These are phyloP conservation scores for Pichia inconspicua DNA, from an alignment of 1,139 yeast species.

Conservation along the genomic window DNA sequence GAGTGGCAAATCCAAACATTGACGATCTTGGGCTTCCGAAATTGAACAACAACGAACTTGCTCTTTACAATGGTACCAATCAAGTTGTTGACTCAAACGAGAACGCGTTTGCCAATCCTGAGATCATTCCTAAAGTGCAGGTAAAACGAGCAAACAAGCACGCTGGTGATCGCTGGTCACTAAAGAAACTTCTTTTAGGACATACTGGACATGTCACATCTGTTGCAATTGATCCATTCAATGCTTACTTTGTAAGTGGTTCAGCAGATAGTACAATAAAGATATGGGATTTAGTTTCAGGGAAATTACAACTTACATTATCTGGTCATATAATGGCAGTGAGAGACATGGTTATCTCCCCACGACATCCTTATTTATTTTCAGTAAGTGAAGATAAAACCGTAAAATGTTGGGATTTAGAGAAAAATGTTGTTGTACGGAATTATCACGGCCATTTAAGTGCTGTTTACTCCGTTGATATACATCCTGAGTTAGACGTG, in stretches of 20 bases:
- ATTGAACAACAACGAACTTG: conserved; percentile 7
- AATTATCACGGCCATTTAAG: conserved; percentile 93
- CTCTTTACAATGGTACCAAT: conserved; percentile 8
- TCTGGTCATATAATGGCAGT: conserved; percentile 93
- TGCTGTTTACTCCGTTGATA: conserved; percentile 73
- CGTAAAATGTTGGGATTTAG: conserved; percentile 96
- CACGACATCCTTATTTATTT: conserved; percentile 77
- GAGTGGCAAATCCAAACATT: conserved; percentile 1
- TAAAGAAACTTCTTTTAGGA: conserved; percentile 71
- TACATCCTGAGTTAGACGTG: conserved; percentile 83
- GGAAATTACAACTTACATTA: conserved; percentile 61
- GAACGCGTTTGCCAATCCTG: conserved; percentile 23
- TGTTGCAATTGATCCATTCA: conserved; percentile 74
- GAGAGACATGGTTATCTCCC: conserved; percentile 64
- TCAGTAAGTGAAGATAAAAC: conserved; percentile 92
- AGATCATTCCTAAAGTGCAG: conserved; percentile 20
- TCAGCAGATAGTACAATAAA: conserved; percentile 83
- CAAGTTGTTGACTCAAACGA: conserved; percentile 9
- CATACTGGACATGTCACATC: conserved; percentile 92
- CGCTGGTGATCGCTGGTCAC: conserved; percentile 58
- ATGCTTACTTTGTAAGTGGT: conserved; percentile 89
- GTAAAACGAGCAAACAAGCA: conserved; percentile 19
- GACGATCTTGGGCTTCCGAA: conserved; percentile 11
- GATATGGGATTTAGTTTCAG: conserved; percentile 82
- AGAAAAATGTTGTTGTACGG: conserved; percentile 70